phyloP scores from a whole-genome alignment of 768 basidiomycete genomes.

The Pholiota conissans region DNA sequence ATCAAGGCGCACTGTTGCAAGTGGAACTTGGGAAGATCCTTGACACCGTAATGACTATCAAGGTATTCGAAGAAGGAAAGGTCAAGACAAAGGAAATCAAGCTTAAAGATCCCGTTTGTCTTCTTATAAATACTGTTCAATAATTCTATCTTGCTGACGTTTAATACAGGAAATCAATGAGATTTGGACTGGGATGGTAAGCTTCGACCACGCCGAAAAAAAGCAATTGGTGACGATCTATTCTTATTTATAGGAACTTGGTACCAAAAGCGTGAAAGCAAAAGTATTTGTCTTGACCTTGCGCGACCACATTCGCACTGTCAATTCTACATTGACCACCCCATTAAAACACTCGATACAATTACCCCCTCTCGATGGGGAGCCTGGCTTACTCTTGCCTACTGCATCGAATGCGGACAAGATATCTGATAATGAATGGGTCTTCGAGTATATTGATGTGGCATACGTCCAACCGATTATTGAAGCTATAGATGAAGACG shows the following conservation, averaged over 20 bases:
- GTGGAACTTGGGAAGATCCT: constrained; percentile 6
- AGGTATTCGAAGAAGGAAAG: constrained; percentile 13
- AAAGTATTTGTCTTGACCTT: constrained; percentile 13
- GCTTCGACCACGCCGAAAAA: too few species aligned
- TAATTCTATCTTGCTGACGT: too few species aligned
- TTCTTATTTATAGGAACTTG: background rate
- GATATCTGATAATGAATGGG: constrained; percentile 16
- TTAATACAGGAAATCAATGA: constrained; percentile 8
- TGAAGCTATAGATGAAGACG: constrained; percentile 28
- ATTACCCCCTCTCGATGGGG: background rate
- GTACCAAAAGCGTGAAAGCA: constrained; percentile 14
- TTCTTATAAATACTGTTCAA: background rate
- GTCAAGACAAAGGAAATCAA: constrained; percentile 7
- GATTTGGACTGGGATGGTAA: constrained; percentile 16
- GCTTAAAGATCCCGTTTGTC: constrained; percentile 10
- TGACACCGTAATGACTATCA: constrained; percentile 5
- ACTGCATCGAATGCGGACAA: background rate
- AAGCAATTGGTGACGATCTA: background rate
- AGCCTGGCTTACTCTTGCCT: background rate
- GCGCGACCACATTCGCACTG: constrained; percentile 11
- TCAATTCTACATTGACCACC: background rate
- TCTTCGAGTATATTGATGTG: constrained; percentile 24
- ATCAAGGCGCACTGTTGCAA: constrained; percentile 3
- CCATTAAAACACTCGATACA: background rate
- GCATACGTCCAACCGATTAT: constrained; percentile 24